These are phyloP conservation scores for Magnolia changhungtana DNA, from an alignment of 164 flowering plant species.

Conservation along the genomic window DNA sequence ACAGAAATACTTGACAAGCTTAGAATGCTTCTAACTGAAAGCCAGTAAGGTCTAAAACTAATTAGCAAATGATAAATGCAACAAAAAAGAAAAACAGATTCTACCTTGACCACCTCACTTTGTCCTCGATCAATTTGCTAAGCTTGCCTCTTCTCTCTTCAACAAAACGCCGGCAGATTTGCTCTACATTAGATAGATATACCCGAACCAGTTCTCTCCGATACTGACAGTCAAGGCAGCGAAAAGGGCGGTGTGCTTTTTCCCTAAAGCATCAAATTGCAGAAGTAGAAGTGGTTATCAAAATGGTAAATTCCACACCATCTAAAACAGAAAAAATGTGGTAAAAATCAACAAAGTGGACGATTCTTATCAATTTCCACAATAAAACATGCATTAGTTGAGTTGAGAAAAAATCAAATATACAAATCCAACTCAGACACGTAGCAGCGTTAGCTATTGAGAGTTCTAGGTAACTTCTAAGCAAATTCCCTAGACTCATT, in stretches of 20 bases:
- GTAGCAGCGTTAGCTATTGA: too few species aligned
- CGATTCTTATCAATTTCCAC: neutral
- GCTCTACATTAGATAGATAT: slow-evolving; percentile 86
- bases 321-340: neutral
- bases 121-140: slow-evolving; percentile 78
- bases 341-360: neutral
- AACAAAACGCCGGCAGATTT: slow-evolving; percentile 76
- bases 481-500: too few species aligned
- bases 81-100: neutral
- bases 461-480: too few species aligned
- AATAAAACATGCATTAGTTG: too few species aligned
- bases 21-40: neutral
- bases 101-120: slow-evolving; percentile 89
- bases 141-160: slow-evolving; percentile 84
- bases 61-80: neutral
- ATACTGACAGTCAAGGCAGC: slow-evolving; percentile 89
- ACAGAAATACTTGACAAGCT: neutral
- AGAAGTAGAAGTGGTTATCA: neutral
- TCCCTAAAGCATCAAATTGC: slow-evolving; percentile 52
- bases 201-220: slow-evolving; percentile 94
- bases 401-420: too few species aligned
- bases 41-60: neutral
- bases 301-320: neutral
- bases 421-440: too few species aligned
- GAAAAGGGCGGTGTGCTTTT: slow-evolving; percentile 82